A percentile compares a stretch with the other conserved stretches of the same genome.
These are phyloP conservation scores for Cynanchum wilfordii DNA, from an alignment of 257 asterid genomes.

Conservation along the genomic window DNA sequence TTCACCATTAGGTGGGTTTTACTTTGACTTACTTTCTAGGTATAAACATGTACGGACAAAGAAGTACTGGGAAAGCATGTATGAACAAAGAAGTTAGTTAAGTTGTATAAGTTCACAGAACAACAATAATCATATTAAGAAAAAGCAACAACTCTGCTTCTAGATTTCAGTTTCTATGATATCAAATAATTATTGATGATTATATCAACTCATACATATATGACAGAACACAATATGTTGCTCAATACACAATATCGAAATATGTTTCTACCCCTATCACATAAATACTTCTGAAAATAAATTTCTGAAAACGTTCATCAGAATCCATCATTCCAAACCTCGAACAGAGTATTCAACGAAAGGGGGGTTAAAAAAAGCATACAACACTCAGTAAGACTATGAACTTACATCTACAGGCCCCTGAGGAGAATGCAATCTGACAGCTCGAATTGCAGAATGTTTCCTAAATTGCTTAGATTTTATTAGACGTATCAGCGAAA, in stretches of 20 bases:
- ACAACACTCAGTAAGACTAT: not conserved
- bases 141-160: not conserved
- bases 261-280: not conserved
- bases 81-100: not conserved
- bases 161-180: not conserved
- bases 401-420: constrained; percentile 62
- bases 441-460: constrained; percentile 55
- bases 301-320: not conserved
- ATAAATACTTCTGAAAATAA: not conserved
- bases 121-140: not conserved
- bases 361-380: no score
- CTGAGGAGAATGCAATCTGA: constrained; percentile 70
- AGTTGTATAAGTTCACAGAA: not conserved
- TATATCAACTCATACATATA: not conserved
- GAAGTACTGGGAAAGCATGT: not conserved
- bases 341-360: not conserved
- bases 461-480: constrained; percentile 50
- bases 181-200: not conserved
- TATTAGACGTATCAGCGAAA: constrained; percentile 44
- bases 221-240: not conserved
- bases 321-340: not conserved
- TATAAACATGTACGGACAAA: no score
- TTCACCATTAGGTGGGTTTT: not conserved
- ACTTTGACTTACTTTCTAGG: not conserved
- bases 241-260: not conserved